Base-by-base conservation (phyloP, 1,284 basidiomycete genomes). In the Leccinum fuscescens region DNA sequence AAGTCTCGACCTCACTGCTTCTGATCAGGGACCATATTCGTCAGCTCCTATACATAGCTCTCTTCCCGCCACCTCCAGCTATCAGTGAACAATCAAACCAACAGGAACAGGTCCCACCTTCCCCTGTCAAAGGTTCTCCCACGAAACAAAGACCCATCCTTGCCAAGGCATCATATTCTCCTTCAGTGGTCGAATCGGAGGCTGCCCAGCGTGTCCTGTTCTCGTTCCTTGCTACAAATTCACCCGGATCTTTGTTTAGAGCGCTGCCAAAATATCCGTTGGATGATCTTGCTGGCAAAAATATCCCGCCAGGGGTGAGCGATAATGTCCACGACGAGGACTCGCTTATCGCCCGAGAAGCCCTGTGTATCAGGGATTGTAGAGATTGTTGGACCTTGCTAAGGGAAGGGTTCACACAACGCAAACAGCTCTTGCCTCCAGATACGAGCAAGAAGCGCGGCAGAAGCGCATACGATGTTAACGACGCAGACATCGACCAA, bases 21-120 rank as follows among this genome's bases (percentile, higher is more conserved):
- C 35, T 48, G 7, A 62, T 27, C 52, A 75, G 87, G 49, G 75
- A 80, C 27, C 88, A 89, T 64, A 74, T 91, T 58, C 80, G 86
- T 39, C 86, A 89, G 63, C 75, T 89, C 9, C 72, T 91, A 22
- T 90, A 86, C 69, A 83, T 90, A 44, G 78, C 86, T 14, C 78
- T 90, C 27, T 86, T 86, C 66, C 82, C 86, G 11, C 77, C 80
- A 24, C 73, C 76, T 3, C 71, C 72, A 37, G 62, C 59, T 53
- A 57, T 69, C n/a, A 65, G 69, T 42, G 65, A 74, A 39, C 69
- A 75, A 49, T 72, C 70, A 42, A 74, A 73, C 59, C 70, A 72
- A 9, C 70, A 72, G 46, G 72, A 65, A 58, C 82, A 80, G 8
- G 77, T 76, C 66, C 85, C 82, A 65, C 70, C 66, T 2, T 70